phyloP scores from a whole-genome alignment of 1,284 basidiomycete genomes.

The Cryptococcus wingfieldii region DNA sequence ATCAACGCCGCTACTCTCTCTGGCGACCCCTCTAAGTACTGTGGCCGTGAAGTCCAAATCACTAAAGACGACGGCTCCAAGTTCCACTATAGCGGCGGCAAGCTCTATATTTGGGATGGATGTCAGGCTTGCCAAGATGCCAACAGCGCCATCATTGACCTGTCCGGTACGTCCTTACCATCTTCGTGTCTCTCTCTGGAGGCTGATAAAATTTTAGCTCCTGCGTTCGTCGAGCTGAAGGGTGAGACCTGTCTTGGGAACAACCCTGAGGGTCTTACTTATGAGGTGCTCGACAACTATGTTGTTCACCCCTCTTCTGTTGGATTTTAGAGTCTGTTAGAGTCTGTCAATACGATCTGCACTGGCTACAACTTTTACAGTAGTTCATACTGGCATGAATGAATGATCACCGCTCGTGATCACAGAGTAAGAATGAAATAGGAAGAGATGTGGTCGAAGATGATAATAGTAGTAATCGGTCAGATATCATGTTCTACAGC shows the following conservation, averaged over 20 bases:
- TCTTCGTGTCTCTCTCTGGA: not conserved
- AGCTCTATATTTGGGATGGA: slow-evolving; percentile 32
- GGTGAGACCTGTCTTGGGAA: slow-evolving; percentile 19
- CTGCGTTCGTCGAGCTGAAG: slow-evolving; percentile 12
- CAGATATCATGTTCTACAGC: too few species aligned
- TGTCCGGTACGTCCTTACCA: slow-evolving; percentile 16
- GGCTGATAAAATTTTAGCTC: not conserved
- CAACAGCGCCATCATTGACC: slow-evolving; percentile 22
- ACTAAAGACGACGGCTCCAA: slow-evolving; percentile 14
- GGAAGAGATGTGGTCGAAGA: too few species aligned
- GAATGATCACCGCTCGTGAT: too few species aligned
- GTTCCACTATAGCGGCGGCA: slow-evolving; percentile 20
- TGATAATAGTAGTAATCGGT: too few species aligned
- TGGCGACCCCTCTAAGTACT: slow-evolving; percentile 18
- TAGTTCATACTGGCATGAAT: too few species aligned
- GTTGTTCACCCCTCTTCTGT: slow-evolving; percentile 10
- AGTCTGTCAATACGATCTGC: too few species aligned
- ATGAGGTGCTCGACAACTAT: slow-evolving; percentile 29
- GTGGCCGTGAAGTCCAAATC: slow-evolving; percentile 23
- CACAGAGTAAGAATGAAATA: too few species aligned
- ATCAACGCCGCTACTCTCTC: slow-evolving; percentile 17
- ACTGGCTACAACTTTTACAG: too few species aligned
- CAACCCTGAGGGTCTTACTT: slow-evolving; percentile 27
- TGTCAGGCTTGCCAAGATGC: slow-evolving; percentile 25
- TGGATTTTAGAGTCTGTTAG: not conserved